Base-by-base conservation (phyloP, 768 basidiomycete species). In the Lanmaoa rubissima region DNA sequence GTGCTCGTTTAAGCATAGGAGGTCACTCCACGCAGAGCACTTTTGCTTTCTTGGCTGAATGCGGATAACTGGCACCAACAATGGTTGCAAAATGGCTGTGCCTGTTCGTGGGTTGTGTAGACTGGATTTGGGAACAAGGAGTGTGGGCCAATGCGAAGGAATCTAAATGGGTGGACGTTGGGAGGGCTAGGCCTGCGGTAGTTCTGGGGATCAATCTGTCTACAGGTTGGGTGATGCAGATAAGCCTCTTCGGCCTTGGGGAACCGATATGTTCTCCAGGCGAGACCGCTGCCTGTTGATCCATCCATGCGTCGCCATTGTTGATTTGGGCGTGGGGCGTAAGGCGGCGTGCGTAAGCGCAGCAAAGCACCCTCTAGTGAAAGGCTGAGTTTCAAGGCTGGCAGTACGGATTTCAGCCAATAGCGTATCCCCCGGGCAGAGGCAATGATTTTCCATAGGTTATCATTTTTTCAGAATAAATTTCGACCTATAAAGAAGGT, bases 31-130 rank as follows among this genome's bases (percentile, higher is more conserved):
- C 10, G 36, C 56, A 46, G 12, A 54, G 55, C 51, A 59, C 57
- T 34, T 49, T n/a, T 17, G 53, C 62, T 31, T 48, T 57, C 41
- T 40, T 49, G 16, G 5, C 65, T 56, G 19, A 48, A 68, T 62
- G 54, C 5, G 54, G 56, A 51, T 36, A 53, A 49, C 47, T 24
- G 43, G 39, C 3, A 9, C 7, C 10, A 4, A 51, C 35, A 38
- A 45, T 54, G 39, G 50, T 10, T 31, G 56, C 26, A 51, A 31
- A 38, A 45, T 54, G 39, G 50, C 13, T 31, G 56, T 32, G 35
- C 24, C 26, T 19, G 13, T 5, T 32, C 19, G 48, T 10, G 32
- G 10, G 40, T 26, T n/a, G 13, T 46, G 46, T 36, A 17, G 26
- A 39, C 58, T 49, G 11, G 19, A 62, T 51, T 50, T 50, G 51